Conservation (phyloP, 2,329 filamentous ascomycete genomes). For the Parafenestella ontariensis region DNA sequence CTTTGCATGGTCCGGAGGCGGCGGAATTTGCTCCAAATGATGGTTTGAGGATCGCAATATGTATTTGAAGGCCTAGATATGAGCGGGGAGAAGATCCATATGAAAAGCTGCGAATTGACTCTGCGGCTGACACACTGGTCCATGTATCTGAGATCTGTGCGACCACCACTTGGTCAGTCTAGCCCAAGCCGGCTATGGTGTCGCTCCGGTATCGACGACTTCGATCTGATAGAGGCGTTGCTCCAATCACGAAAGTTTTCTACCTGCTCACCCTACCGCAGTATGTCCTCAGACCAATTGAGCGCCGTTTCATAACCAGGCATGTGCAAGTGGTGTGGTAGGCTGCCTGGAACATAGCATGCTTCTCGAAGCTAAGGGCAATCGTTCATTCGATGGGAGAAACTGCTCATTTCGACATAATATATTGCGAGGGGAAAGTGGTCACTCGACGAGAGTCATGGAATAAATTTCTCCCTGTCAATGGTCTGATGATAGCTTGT, state of each 20-base stretch:
- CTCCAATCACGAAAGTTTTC: not conserved
- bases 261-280: not conserved
- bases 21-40: constrained; percentile 5
- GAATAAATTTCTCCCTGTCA: not conserved
- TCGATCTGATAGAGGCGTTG: not conserved
- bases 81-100: constrained; percentile 11
- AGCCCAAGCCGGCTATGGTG: not conserved
- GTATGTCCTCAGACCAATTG: not conserved
- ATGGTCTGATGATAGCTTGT: constrained; percentile 6
- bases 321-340: not conserved
- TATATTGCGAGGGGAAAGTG: constrained; percentile 4
- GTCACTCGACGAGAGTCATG: not conserved
- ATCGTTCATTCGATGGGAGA: not conserved
- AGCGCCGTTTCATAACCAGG: not conserved
- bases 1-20: constrained; percentile 7
- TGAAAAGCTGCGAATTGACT: constrained; percentile 3
- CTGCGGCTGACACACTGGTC: constrained; percentile 2
- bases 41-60: constrained; percentile 9
- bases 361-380: not conserved
- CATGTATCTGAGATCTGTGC: constrained; percentile 11
- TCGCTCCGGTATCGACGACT: not conserved
- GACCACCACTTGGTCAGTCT: constrained; percentile 6
- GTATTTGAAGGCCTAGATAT: constrained; percentile 4
- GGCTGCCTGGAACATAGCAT: not conserved
- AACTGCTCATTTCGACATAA: constrained; percentile 5